These are phyloP conservation scores for Huntiella bhutanensis DNA, from an alignment of 2,329 filamentous ascomycete genomes.

Conservation along the genomic window DNA sequence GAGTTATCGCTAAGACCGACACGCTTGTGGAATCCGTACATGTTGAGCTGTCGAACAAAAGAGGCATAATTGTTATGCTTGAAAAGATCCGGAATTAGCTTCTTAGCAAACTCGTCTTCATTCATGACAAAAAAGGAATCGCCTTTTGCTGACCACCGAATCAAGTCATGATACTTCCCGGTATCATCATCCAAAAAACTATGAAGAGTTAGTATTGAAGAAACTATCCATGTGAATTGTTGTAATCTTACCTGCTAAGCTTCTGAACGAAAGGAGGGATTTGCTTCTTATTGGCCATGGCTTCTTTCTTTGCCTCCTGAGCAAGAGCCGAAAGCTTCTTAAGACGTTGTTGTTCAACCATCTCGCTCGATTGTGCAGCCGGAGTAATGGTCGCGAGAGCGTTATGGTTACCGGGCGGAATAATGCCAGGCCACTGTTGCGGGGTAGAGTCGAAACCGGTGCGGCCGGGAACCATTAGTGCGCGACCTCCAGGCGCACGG, in stretches of 20 bases:
- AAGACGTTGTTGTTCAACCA: constrained; percentile 46
- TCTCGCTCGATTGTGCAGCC: constrained; percentile 7
- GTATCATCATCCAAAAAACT: constrained; percentile 76
- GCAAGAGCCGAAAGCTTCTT: constrained; percentile 66
- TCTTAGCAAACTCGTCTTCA: constrained; percentile 96
- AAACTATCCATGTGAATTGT: not conserved
- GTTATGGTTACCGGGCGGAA: constrained; percentile 8
- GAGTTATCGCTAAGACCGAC: constrained; percentile 89
- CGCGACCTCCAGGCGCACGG: constrained; percentile 28
- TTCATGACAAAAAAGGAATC: constrained; percentile 94
- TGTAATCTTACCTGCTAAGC: constrained; percentile 60
- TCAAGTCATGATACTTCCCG: constrained; percentile 71
- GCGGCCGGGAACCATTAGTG: constrained; percentile 25
- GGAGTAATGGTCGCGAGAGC: constrained; percentile 7
- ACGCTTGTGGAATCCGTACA: constrained; percentile 96
- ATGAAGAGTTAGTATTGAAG: constrained; percentile 13
- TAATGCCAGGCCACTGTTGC: constrained; percentile 13
- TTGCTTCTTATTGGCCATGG: constrained; percentile 77
- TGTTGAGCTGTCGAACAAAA: constrained; percentile 87
- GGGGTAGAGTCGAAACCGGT: constrained; percentile 10
- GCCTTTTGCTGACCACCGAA: constrained; percentile 91
- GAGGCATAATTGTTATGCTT: constrained; percentile 98
- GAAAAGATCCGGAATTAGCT: constrained; percentile 90
- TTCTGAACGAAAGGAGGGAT: constrained; percentile 98
- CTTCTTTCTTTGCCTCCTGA: constrained; percentile 65